Evolutionary conservation across 2,329 filamentous ascomycete species (phyloP), one percentile per base, ranked within the genome.

Genomic region (Diaporthe citriasiana): DNA sequence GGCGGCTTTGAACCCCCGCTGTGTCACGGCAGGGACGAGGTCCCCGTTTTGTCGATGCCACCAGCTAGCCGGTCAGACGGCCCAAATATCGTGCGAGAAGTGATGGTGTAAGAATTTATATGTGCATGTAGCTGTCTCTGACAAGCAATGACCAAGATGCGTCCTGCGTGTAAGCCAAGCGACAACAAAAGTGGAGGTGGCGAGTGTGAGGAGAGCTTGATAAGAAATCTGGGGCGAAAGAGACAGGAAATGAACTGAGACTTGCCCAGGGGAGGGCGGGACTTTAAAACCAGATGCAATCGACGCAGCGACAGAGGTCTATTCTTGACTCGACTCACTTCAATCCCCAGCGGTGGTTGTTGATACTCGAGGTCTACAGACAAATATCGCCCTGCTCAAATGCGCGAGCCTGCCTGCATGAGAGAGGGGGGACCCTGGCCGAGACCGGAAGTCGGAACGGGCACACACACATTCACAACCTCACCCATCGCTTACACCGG

Each of bases 371-470:
- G 45, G 22, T 17, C 6, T 19, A 0, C 27, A 25, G 42, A 51
- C n/a, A 25, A 25, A 4, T 13, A 22, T 19, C 42, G 30, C 47
- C 45, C 9, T 66, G 63, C 63, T 51, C 63, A 66, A 66, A 38
- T 66, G 63, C 45, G 63, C 63, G 45, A 13, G 59, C 59, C 45
- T n/a, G n/a, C n/a, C n/a, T n/a, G 30, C 27, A 45, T 53, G 71
- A 60, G 59, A 42, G 71, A 53, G 59, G 42, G 66, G 38, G 15
- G 10, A 45, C 42, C 42, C 13, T 30, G 9, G 59, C 74, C 74
- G 74, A 75, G 73, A 73, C 45, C 74, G 74, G 74, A 75, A 71
- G 33, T 33, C 33, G 66, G 27, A 17, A 27, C 51, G 57, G 59
- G 59, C 73, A 65, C 42, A 47, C 35, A 55, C n/a, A 60, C 38